Evolutionary conservation across 306 rosid genomes (phyloP).

Genomic region (Luffa acutangula): DNA sequence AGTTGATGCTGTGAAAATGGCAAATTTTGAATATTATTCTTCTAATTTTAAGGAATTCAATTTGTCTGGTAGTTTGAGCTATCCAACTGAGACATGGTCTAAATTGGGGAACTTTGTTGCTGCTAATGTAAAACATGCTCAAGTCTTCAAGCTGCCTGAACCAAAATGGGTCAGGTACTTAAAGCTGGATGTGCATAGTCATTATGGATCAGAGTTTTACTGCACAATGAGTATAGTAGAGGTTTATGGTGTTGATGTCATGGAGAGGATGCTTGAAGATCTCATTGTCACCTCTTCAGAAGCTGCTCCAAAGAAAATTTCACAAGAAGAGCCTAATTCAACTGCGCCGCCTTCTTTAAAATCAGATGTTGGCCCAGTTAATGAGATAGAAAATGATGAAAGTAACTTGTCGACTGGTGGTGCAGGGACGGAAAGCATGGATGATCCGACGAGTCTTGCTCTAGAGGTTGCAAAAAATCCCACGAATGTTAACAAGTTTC

Average conservation of each 20-base stretch:
- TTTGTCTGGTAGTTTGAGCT: constrained; percentile 57
- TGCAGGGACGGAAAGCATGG: constrained; percentile 18
- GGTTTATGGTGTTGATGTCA: constrained; percentile 76
- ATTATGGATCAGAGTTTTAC: constrained; percentile 86
- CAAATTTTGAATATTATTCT: constrained; percentile 86
- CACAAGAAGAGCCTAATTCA: constrained; percentile 28
- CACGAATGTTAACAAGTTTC: constrained; percentile 22
- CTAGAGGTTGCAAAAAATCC: constrained; percentile 27
- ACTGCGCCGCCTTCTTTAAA: constrained; percentile 39
- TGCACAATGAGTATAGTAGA: constrained; percentile 79
- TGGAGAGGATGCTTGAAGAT: constrained; percentile 90
- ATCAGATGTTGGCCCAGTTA: constrained; percentile 35
- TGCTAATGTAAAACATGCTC: constrained; percentile 71
- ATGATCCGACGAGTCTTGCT: constrained; percentile 24
- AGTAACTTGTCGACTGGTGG: constrained; percentile 22
- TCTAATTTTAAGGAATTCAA: constrained; percentile 76
- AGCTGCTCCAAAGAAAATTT: constrained; percentile 26
- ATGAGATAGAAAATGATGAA: constrained; percentile 29
- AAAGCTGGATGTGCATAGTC: constrained; percentile 55
- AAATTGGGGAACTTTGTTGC: constrained; percentile 53
- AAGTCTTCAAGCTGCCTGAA: constrained; percentile 51
- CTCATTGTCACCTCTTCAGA: constrained; percentile 54
- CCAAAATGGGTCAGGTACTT: constrained; percentile 80
- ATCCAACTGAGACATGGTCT: constrained; percentile 62
- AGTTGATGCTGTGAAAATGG: constrained; percentile 66